Conservation (phyloP, 495 filamentous ascomycete genomes). For the Niebla homalea region DNA sequence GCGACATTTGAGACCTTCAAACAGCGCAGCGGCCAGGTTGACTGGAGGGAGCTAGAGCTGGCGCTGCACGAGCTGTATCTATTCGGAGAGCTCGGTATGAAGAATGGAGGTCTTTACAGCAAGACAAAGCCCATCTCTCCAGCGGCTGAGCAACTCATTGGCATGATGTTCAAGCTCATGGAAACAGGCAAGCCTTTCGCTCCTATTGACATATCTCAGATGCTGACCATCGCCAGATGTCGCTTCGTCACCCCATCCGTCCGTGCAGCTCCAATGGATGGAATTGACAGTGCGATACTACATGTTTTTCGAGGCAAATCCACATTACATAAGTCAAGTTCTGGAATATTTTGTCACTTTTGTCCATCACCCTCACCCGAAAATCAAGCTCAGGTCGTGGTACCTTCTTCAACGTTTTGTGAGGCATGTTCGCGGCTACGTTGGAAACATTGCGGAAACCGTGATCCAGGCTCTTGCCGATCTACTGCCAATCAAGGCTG, state of each 20-base stretch:
- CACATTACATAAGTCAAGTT: conserved; percentile 62
- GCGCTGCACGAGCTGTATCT: conserved; percentile 93
- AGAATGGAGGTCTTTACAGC: conserved; percentile 63
- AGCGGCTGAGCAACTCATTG: conserved; percentile 62
- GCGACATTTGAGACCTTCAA: conserved; percentile 68
- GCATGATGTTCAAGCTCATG: conserved; percentile 90
- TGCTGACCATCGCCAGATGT: conserved; percentile 45
- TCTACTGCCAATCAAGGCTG: conserved; percentile 78
- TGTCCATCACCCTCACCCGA: conserved; percentile 71
- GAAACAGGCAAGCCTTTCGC: conserved; percentile 54
- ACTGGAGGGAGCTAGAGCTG: conserved; percentile 92
- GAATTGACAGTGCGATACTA: conserved; percentile 90
- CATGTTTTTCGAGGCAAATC: conserved; percentile 79
- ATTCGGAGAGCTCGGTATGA: conserved; percentile 87
- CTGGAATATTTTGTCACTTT: conserved; percentile 87
- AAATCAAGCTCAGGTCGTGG: conserved; percentile 84
- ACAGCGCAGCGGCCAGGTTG: conserved; percentile 54
- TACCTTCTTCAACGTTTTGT: conserved; percentile 89
- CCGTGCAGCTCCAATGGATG: conserved; percentile 92
- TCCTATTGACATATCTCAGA: neutral
- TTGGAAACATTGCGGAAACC: conserved; percentile 78
- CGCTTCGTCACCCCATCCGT: conserved; percentile 73
- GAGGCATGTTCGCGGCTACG: conserved; percentile 67
- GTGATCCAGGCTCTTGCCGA: conserved; percentile 84
- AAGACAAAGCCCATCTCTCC: conserved; percentile 66